These are phyloP conservation scores for Backusella psychrophila DNA, from an alignment of 192 early-diverging fungal genomes.

Conservation along the genomic window DNA sequence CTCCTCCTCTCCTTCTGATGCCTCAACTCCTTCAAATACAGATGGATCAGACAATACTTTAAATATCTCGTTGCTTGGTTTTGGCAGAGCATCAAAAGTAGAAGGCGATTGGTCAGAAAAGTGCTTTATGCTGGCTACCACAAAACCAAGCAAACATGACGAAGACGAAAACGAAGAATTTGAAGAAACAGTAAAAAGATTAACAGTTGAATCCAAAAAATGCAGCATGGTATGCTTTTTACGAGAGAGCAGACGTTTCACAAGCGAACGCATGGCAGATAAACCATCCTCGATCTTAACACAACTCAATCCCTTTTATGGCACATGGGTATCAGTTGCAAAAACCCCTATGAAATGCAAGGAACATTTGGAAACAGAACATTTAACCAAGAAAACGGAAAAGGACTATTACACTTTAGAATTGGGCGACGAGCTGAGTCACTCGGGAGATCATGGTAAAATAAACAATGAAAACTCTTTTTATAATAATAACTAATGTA, in stretches of 20 bases:
- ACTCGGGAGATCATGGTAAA: conserved; percentile 27
- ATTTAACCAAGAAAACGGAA: conserved; percentile 13
- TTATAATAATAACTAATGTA: too few species aligned
- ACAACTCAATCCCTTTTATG: conserved; percentile 34
- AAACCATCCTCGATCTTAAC: not conserved
- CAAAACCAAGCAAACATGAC: not conserved
- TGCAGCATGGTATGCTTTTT: conserved; percentile 40
- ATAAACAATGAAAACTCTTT: not conserved
- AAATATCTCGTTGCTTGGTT: not conserved
- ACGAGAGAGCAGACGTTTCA: conserved; percentile 17
- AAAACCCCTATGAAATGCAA: conserved; percentile 20
- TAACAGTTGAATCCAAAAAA: conserved; percentile 2
- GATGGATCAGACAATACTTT: not conserved
- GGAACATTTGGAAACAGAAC: conserved; percentile 17
- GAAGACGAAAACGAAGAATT: not conserved
- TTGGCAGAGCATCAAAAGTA: not conserved
- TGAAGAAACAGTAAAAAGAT: not conserved
- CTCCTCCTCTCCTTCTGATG: not conserved
- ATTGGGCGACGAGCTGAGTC: conserved; percentile 29
- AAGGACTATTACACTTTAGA: conserved; percentile 33
- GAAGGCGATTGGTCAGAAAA: conserved; percentile 26
- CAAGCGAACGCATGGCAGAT: not conserved
- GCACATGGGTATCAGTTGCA: conserved; percentile 29
- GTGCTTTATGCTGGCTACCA: conserved; percentile 21
- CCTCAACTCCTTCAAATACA: not conserved